Evolutionary conservation across 1,284 basidiomycete species (phyloP).

Genomic region (Athelia psychrophila): DNA sequence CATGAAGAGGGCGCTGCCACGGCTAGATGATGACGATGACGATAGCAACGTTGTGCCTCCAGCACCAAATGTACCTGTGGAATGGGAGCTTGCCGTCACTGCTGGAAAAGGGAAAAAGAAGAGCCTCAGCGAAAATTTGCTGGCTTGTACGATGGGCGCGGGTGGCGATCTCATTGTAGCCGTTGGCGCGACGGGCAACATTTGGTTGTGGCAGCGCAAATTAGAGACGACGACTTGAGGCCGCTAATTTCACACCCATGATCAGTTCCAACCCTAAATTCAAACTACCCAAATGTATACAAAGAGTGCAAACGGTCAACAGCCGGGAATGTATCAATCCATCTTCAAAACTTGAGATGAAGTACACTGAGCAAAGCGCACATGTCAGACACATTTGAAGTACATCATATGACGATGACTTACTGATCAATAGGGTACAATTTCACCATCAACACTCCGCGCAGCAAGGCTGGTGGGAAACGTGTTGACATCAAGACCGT

Average conservation of each 20-base stretch:
- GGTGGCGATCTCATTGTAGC: not conserved
- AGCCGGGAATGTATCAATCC: too few relatives aligned
- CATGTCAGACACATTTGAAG: not conserved
- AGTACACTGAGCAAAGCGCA: too few relatives aligned
- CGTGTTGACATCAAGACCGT: not conserved
- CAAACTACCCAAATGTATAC: too few relatives aligned
- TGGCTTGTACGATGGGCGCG: not conserved
- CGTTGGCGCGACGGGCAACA: not conserved
- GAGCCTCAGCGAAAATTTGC: not conserved
- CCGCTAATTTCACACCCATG: not conserved
- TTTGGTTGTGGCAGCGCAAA: not conserved
- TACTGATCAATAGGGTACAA: not conserved
- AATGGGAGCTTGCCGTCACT: not conserved
- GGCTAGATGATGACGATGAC: slow-evolving; percentile 2
- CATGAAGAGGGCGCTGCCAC: slow-evolving; percentile 10
- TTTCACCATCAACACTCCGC: not conserved
- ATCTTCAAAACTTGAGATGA: too few relatives aligned
- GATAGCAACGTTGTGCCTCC: not conserved
- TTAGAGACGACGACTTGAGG: not conserved
- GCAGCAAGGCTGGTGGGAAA: not conserved
- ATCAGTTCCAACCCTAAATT: too few relatives aligned
- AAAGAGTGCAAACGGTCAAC: too few relatives aligned
- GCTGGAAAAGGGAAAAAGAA: not conserved
- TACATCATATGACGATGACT: not conserved
- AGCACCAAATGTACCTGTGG: not conserved